These are phyloP conservation scores for Diplocarpon rosae DNA, from an alignment of 2,329 filamentous ascomycete genomes.

Conservation along the genomic window DNA sequence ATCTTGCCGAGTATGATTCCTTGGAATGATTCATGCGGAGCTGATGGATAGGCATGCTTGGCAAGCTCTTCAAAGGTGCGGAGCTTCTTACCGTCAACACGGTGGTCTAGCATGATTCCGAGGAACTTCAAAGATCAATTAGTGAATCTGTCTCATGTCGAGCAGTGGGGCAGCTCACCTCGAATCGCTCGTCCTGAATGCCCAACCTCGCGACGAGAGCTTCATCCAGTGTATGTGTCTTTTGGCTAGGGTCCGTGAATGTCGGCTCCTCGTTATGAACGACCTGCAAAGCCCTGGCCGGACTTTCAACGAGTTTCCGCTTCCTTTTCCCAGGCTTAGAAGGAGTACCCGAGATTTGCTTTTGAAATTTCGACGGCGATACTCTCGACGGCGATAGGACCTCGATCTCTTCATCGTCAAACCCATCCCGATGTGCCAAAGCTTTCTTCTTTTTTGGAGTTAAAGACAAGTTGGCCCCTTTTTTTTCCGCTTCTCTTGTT, in stretches of 20 bases:
- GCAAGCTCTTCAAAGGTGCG: constrained; percentile 59
- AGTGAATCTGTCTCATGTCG: neutral
- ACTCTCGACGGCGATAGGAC: constrained; percentile 36
- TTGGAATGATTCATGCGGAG: constrained; percentile 49
- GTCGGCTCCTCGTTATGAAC: constrained; percentile 16
- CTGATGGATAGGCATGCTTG: constrained; percentile 53
- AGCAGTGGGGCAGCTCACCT: constrained; percentile 21
- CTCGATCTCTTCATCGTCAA: constrained; percentile 47
- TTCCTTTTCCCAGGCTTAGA: constrained; percentile 59
- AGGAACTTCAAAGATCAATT: constrained; percentile 21
- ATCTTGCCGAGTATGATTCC: constrained; percentile 58
- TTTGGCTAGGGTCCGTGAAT: constrained; percentile 9
- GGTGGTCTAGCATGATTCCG: constrained; percentile 27
- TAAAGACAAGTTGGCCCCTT: constrained; percentile 26
- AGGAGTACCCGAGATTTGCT: constrained; percentile 40
- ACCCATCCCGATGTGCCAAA: constrained; percentile 60
- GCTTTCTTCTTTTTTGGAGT: constrained; percentile 54
- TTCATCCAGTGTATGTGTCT: constrained; percentile 22
- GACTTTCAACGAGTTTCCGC: constrained; percentile 53
- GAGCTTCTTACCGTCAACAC: constrained; percentile 36
- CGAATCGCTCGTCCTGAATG: constrained; percentile 32
- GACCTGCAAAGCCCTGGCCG: constrained; percentile 42
- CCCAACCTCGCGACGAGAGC: constrained; percentile 29
- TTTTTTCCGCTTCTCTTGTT: constrained; percentile 34
- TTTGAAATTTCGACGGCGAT: constrained; percentile 35